Conservation (phyloP, 352 stramenopile species). For the Aphanomyces euteiches region DNA sequence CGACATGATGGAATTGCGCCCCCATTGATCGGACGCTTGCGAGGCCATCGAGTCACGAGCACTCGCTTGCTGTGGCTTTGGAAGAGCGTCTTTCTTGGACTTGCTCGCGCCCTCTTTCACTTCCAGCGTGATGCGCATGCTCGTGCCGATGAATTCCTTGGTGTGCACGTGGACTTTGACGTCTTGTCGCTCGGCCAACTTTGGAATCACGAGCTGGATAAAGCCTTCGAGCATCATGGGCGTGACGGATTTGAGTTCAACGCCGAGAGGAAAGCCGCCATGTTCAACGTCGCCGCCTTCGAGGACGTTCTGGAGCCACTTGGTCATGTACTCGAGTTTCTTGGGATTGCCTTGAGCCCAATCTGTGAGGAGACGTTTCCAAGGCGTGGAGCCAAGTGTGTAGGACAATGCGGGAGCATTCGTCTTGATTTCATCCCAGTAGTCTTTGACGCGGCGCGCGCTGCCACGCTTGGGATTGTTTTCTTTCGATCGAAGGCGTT, state of each 20-base stretch:
- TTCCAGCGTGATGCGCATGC: conserved; percentile 79
- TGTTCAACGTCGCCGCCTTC: conserved; percentile 79
- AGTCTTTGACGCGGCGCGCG: conserved; percentile 76
- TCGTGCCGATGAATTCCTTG: conserved; percentile 88
- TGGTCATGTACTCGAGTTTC: conserved; percentile 88
- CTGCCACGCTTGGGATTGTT: conserved; percentile 46
- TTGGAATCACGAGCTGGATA: conserved; percentile 86
- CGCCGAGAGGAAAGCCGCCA: conserved; percentile 83
- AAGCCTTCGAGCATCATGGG: conserved; percentile 89
- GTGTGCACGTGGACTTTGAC: conserved; percentile 86
- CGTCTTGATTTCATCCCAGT: conserved; percentile 87
- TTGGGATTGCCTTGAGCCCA: conserved; percentile 87
- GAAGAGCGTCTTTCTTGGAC: not conserved
- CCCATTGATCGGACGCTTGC: conserved; percentile 19
- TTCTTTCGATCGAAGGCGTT: conserved; percentile 24
- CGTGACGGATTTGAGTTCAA: conserved; percentile 86
- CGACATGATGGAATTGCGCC: conserved; percentile 29
- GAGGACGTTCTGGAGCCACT: conserved; percentile 86
- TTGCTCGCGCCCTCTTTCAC: conserved; percentile 29
- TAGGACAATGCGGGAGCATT: conserved; percentile 80
- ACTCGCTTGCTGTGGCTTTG: too few relatives aligned
- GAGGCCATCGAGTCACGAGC: conserved; percentile 12
- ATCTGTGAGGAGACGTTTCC: conserved; percentile 81
- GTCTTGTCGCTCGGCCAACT: conserved; percentile 75
- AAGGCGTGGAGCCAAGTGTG: conserved; percentile 73